Evolutionary conservation across 768 basidiomycete species (phyloP).

Genomic region (Boletus barrowsii): DNA sequence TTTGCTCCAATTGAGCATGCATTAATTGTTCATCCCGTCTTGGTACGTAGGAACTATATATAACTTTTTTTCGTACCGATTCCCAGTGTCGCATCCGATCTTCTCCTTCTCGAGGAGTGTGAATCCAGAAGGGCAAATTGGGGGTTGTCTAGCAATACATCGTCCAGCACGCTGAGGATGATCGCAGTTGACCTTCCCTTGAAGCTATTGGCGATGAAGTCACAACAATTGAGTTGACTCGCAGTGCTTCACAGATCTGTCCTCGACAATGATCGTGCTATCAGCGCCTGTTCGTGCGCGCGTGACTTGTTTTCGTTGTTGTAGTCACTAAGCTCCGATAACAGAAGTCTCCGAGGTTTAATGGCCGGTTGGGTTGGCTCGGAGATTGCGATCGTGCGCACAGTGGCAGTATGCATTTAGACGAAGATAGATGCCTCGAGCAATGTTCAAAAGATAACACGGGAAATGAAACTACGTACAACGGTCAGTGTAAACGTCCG

Average conservation of each 20-base stretch:
- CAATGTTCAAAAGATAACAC: conserved; percentile 42
- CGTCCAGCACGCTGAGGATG: neutral
- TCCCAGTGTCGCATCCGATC: neutral
- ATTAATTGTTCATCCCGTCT: neutral
- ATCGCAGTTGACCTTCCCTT: neutral
- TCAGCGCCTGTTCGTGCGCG: neutral
- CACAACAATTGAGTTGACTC: neutral
- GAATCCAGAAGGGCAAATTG: neutral
- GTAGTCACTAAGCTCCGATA: neutral
- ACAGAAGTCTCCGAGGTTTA: neutral
- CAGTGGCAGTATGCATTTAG: neutral
- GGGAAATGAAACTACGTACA: conserved; percentile 18
- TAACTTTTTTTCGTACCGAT: neutral
- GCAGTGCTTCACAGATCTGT: too few relatives aligned
- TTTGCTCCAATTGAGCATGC: neutral
- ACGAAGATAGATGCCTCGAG: conserved; percentile 29
- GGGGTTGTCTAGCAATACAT: neutral
- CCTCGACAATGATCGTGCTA: too few relatives aligned
- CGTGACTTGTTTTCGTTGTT: neutral
- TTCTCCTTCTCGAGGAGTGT: neutral
- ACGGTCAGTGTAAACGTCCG: neutral
- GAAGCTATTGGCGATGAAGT: neutral
- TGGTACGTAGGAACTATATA: neutral
- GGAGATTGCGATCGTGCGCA: neutral
- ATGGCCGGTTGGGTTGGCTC: neutral